Evolutionary conservation across 306 rosid species (phyloP).

Genomic region (Lagenaria siceraria): DNA sequence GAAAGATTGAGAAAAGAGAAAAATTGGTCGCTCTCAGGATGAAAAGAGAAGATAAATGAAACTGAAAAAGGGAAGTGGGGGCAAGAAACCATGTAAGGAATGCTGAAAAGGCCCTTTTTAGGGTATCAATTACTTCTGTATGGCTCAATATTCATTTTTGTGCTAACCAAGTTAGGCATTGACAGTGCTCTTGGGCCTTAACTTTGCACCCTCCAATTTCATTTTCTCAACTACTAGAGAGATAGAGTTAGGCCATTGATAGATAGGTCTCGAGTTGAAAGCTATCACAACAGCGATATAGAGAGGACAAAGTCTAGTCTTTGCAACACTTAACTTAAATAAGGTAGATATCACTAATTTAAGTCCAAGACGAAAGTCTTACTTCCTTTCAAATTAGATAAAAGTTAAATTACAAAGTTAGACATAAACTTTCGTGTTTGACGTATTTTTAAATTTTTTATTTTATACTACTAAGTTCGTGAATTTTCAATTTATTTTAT

Average conservation of each 20-base stretch:
- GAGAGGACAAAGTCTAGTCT: not conserved
- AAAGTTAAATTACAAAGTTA: too few species aligned
- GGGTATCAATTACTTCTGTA: conserved; percentile 16
- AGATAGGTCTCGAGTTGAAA: not conserved
- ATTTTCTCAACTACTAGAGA: not conserved
- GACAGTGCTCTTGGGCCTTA: not conserved
- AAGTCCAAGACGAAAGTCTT: not conserved
- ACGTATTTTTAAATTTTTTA: too few species aligned
- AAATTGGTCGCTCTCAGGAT: not conserved
- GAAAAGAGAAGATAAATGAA: not conserved
- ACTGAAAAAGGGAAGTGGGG: not conserved
- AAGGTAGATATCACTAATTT: not conserved
- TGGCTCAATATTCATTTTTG: conserved; percentile 23
- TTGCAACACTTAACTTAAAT: not conserved
- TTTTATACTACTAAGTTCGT: too few species aligned
- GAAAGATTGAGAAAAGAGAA: not conserved
- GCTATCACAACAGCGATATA: not conserved
- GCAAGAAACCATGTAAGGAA: conserved; percentile 20
- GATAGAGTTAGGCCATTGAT: not conserved
- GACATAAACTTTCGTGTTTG: too few species aligned
- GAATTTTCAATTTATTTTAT: too few species aligned
- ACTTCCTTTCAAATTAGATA: not conserved
- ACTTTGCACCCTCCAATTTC: not conserved
- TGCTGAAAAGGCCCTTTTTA: conserved; percentile 22
- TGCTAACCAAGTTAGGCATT: conserved; percentile 56